Evolutionary conservation across 1,284 basidiomycete genomes (phyloP).

Genomic region (Irpex rosettiformis): DNA sequence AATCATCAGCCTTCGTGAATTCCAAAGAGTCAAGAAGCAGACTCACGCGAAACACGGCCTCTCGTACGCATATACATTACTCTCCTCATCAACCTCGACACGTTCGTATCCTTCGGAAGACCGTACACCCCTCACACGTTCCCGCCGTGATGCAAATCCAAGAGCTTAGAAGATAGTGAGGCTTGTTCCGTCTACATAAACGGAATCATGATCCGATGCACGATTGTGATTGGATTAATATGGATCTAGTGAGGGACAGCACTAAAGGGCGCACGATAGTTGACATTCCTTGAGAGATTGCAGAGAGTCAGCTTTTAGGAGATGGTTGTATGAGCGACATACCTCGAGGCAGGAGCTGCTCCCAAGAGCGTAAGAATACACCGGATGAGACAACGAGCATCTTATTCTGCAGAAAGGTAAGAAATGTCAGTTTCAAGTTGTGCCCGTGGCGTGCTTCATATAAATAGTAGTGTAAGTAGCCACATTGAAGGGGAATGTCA

Average conservation of each 20-base stretch:
- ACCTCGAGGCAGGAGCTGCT: conserved; percentile 9
- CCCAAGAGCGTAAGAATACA: neutral
- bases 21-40: neutral
- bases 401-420: neutral
- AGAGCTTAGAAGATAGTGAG: conserved; percentile 66
- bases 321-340: neutral
- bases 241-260: conserved; percentile 19
- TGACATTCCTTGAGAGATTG: neutral
- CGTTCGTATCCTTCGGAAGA: conserved; percentile 57
- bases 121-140: conserved; percentile 69
- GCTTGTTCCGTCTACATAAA: conserved; percentile 47
- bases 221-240: conserved; percentile 27
- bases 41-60: conserved; percentile 62
- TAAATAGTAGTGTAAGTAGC: neutral
- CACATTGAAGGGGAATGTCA: neutral
- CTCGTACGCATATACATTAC: conserved; percentile 51
- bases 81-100: conserved; percentile 48
- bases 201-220: conserved; percentile 27
- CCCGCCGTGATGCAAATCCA: conserved; percentile 67
- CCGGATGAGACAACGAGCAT: neutral
- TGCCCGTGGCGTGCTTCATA: neutral
- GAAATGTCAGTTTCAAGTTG: neutral
- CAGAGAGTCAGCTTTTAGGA: neutral
- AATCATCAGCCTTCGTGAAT: conserved; percentile 37
- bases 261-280: neutral